Conservation (phyloP, 176 grass and related monocot genomes). For the Coix lacrymajobi region DNA sequence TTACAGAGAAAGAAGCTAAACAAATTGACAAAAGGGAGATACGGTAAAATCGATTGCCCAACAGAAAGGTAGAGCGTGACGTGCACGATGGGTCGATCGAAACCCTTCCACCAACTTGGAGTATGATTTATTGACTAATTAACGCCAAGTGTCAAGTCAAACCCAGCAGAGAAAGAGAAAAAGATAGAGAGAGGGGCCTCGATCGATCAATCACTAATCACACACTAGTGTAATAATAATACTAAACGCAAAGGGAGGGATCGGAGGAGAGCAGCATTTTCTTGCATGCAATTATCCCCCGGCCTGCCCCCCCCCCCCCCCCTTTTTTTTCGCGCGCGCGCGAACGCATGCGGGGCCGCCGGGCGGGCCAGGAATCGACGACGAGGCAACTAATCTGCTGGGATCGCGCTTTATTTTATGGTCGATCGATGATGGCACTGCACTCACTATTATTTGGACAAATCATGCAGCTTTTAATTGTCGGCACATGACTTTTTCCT, state of each 20-base stretch:
- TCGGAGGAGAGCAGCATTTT: not conserved
- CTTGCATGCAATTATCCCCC: slow-evolving; percentile 36
- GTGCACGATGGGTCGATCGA: not conserved
- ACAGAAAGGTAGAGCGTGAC: slow-evolving; percentile 22
- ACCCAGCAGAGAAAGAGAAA: not conserved
- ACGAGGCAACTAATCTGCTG: slow-evolving; percentile 11
- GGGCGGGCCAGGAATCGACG: not conserved
- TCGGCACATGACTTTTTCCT: slow-evolving; percentile 39
- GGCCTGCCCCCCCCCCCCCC: no score
- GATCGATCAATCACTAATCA: not conserved
- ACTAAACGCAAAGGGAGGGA: not conserved
- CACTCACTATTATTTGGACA: slow-evolving; percentile 30
- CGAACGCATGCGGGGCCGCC: not conserved
- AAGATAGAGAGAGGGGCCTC: not conserved
- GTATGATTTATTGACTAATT: slow-evolving; percentile 25
- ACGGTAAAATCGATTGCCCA: slow-evolving; percentile 25
- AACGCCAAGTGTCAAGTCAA: slow-evolving; percentile 20
- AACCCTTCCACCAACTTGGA: not conserved
- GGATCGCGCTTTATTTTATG: slow-evolving; percentile 21
- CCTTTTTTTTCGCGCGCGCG: not conserved
- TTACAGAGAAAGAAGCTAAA: not conserved
- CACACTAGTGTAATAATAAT: no score
- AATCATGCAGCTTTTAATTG: slow-evolving; percentile 36
- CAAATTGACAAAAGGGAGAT: slow-evolving; percentile 5
- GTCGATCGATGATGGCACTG: not conserved